Percentiles rank a stretch among this genome's conserved stretches.
phyloP scores from a whole-genome alignment of 768 basidiomycete species.

The Boletus fagicola region DNA sequence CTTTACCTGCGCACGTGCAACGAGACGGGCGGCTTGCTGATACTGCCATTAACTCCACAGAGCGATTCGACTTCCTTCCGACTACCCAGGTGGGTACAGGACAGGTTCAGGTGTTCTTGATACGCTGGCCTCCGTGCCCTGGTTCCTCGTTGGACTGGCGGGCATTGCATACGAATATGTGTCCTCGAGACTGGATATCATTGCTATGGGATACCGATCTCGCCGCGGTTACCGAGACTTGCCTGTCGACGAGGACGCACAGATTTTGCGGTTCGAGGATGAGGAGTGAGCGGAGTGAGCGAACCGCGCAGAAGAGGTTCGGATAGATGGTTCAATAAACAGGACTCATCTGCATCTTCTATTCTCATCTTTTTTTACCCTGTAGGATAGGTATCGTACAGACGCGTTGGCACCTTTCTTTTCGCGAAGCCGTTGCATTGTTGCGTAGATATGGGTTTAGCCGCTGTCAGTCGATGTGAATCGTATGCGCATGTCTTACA shows the following conservation, averaged over 20 bases:
- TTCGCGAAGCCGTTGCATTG: not conserved
- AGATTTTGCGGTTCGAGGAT: conserved; percentile 81
- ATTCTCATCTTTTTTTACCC: not conserved
- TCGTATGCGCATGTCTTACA: not conserved
- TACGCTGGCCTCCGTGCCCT: conserved; percentile 85
- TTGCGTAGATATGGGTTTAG: not conserved
- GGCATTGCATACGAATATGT: conserved; percentile 73
- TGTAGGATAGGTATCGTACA: conserved; percentile 4
- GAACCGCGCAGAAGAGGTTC: not conserved
- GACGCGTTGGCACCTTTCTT: not conserved
- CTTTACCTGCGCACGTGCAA: conserved; percentile 15
- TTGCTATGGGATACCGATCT: conserved; percentile 40
- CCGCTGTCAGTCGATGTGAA: not conserved
- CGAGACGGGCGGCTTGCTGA: not conserved
- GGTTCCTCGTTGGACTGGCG: conserved; percentile 79
- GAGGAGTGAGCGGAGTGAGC: conserved; percentile 46
- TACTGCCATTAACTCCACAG: conserved; percentile 35
- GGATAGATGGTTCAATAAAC: not conserved
- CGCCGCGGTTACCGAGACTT: conserved; percentile 73
- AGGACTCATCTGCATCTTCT: not conserved
- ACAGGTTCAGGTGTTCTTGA: conserved; percentile 52
- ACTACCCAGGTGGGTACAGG: conserved; percentile 32
- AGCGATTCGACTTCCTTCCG: conserved; percentile 73
- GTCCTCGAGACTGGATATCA: conserved; percentile 43
- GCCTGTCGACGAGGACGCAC: conserved; percentile 85